Conservation (phyloP, 73 alveolate species). For the Strombidium stylifer region DNA sequence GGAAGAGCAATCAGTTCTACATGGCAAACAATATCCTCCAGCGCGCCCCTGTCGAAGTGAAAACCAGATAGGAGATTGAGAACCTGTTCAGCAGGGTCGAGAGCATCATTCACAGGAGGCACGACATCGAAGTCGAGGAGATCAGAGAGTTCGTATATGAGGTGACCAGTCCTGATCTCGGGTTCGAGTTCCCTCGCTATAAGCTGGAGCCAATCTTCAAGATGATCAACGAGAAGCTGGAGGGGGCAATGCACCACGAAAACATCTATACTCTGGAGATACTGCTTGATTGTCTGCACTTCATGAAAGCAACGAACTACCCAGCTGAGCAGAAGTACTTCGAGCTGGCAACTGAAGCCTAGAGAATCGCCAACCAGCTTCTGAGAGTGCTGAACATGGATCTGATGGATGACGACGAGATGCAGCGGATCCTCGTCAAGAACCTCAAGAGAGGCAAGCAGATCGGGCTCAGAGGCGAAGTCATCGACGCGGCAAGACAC, state of each 20-base stretch:
- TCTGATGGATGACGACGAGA: conserved; percentile 28
- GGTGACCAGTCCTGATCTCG: conserved; percentile 2
- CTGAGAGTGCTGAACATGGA: conserved; percentile 34
- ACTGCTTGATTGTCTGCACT: conserved; percentile 22
- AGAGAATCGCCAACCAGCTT: conserved; percentile 14
- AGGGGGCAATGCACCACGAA: conserved; percentile 7
- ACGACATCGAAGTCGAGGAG: conserved; percentile 19
- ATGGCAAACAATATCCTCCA: background rate
- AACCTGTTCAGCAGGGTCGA: conserved; percentile 1
- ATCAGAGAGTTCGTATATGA: conserved; percentile 38
- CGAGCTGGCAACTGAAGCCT: conserved; percentile 14
- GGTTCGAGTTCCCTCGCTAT: conserved; percentile 40
- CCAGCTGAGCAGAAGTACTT: conserved; percentile 17
- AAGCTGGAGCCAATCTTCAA: conserved; percentile 31
- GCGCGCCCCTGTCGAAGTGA: conserved; percentile 10
- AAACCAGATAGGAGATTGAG: conserved; percentile 13
- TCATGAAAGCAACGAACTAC: conserved; percentile 28
- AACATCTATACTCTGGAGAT: conserved; percentile 40
- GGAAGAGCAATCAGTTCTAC: no score
- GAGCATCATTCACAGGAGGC: background rate
- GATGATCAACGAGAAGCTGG: conserved; percentile 28
- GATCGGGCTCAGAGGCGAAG: conserved; percentile 48
- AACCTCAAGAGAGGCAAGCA: conserved; percentile 19
- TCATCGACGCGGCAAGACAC: conserved; percentile 29
- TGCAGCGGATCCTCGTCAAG: conserved; percentile 25